These are phyloP conservation scores for Phyllosticta citrichinensis DNA, from an alignment of 2,329 filamentous ascomycete genomes.

Conservation along the genomic window DNA sequence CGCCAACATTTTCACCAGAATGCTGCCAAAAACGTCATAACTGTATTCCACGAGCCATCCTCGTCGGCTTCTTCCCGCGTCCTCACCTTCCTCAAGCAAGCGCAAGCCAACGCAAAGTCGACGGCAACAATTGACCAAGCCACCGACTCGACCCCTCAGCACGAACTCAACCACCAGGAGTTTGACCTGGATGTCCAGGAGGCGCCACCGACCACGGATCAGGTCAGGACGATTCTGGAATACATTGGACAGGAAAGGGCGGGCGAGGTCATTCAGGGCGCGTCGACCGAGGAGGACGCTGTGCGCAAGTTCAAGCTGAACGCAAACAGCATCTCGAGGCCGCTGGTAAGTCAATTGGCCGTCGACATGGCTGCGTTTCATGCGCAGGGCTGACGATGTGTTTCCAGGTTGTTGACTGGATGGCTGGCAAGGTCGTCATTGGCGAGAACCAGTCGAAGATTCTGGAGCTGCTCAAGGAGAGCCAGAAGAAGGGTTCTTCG, in stretches of 20 bases:
- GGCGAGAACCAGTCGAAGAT: constrained; percentile 85
- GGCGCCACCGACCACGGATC: constrained; percentile 66
- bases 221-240: constrained; percentile 73
- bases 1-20: constrained; percentile 20
- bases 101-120: constrained; percentile 57
- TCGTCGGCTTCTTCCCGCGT: constrained; percentile 63
- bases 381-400: background rate
- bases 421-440: constrained; percentile 68
- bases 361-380: background rate
- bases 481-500: constrained; percentile 33
- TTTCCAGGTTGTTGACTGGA: constrained; percentile 68
- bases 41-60: constrained; percentile 84
- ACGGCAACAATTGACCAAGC: constrained; percentile 67
- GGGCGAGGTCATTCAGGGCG: constrained; percentile 62
- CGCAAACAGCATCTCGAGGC: constrained; percentile 58
- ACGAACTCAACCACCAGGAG: constrained; percentile 49
- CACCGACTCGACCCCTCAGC: constrained; percentile 53
- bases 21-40: constrained; percentile 65
- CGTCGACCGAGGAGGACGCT: constrained; percentile 65
- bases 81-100: constrained; percentile 69
- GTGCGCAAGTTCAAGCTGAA: constrained; percentile 67
- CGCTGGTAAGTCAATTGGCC: constrained; percentile 51
- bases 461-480: constrained; percentile 61
- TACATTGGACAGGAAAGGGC: constrained; percentile 59
- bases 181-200: constrained; percentile 86